Conservation (phyloP, 345 rosid genomes). For the Eucalyptus brandiana region DNA sequence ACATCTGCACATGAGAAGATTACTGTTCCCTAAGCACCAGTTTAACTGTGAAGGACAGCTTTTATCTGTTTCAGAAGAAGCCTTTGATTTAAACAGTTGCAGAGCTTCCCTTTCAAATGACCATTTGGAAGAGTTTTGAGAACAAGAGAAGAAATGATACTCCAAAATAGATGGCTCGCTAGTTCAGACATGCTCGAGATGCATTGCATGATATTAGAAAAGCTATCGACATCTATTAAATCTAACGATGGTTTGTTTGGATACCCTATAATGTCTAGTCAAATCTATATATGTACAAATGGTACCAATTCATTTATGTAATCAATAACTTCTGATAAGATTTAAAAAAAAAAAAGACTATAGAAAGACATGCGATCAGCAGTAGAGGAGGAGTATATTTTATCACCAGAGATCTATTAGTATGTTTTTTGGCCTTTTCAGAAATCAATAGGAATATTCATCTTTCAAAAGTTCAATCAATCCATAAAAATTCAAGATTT, state of each 20-base stretch:
- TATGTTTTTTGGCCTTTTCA: background rate
- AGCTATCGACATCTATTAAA: background rate
- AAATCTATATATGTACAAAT: background rate
- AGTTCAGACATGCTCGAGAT: background rate
- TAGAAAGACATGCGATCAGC: background rate
- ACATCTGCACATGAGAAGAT: background rate
- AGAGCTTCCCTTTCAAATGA: background rate
- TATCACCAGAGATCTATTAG: background rate
- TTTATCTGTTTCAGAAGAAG: background rate
- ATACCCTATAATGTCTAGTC: background rate
- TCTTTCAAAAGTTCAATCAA: background rate
- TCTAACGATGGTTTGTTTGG: background rate
- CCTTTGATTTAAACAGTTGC: background rate
- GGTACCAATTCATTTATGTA: background rate
- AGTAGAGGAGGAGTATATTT: background rate
- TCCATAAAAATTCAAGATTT: background rate
- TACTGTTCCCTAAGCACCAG: background rate
- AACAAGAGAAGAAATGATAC: background rate
- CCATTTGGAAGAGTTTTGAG: background rate
- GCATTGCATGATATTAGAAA: background rate
- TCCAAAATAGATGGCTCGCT: background rate
- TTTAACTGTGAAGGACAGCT: background rate
- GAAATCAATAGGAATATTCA: background rate
- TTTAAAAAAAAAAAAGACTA: background rate
- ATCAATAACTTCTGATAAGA: background rate